Percentiles rank a stretch among this genome's conserved stretches.
Conservation (phyloP, 176 grass and related monocot species). For the Aegilops longissima region DNA sequence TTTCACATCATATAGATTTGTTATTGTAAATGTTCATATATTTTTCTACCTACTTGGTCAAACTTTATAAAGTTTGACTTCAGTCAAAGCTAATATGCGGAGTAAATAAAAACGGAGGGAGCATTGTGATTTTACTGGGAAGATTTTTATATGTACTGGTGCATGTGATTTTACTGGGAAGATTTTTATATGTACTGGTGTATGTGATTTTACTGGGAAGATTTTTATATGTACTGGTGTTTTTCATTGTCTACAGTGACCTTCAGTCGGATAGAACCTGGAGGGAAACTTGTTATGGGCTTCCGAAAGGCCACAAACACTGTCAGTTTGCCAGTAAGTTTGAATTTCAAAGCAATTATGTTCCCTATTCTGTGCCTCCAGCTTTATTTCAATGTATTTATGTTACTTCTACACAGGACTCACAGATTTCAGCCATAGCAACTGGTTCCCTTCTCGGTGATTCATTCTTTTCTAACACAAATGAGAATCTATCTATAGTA, state of each 20-base stretch:
- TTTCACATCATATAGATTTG: too few species aligned
- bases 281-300: constrained; percentile 99
- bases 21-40: too few species aligned
- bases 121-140: constrained; percentile 6
- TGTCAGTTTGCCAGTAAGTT: constrained; percentile 73
- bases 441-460: constrained; percentile 77
- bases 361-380: not conserved
- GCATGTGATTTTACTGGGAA: constrained; percentile 17
- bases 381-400: constrained; percentile 15
- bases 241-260: constrained; percentile 61
- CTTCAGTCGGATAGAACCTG: constrained; percentile 97
- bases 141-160: constrained; percentile 27
- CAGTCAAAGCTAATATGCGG: too few species aligned
- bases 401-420: constrained; percentile 67
- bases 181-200: constrained; percentile 19
- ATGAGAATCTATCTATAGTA: constrained; percentile 69
- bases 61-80: too few species aligned
- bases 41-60: too few species aligned
- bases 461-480: constrained; percentile 65
- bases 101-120: too few species aligned
- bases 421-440: constrained; percentile 96
- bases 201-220: constrained; percentile 19
- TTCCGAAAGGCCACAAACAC: constrained; percentile 97
- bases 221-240: constrained; percentile 22
- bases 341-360: constrained; percentile 2